Percentiles rank a stretch among this genome's conserved stretches.
Evolutionary conservation across 495 filamentous ascomycete species (phyloP).

Genomic region (Eremomyces bilateralis): DNA sequence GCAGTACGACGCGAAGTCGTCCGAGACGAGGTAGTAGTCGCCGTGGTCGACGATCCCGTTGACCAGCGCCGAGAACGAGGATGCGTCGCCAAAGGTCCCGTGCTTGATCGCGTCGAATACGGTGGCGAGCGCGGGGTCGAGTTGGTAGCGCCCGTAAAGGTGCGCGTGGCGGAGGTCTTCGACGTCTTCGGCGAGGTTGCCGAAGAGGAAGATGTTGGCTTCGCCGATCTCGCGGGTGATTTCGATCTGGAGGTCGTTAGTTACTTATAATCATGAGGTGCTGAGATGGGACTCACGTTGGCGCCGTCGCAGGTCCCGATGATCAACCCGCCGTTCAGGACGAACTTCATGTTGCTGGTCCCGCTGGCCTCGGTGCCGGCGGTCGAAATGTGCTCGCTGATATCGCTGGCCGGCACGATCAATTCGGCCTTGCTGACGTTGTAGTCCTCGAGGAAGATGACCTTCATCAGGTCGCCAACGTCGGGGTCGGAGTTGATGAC

Average conservation of each 20-base stretch:
- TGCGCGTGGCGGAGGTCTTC: constrained; percentile 88
- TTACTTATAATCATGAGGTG: neutral
- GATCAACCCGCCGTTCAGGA: constrained; percentile 86
- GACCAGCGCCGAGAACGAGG: constrained; percentile 57
- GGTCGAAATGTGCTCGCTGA: constrained; percentile 97
- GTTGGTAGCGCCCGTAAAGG: constrained; percentile 51
- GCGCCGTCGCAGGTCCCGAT: constrained; percentile 97
- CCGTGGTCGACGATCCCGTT: constrained; percentile 74
- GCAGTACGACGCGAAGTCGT: constrained; percentile 88
- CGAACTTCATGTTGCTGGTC: constrained; percentile 93
- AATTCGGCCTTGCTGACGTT: constrained; percentile 98
- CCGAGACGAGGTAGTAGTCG: constrained; percentile 91
- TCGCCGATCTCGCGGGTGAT: constrained; percentile 95
- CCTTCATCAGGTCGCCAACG: constrained; percentile 84
- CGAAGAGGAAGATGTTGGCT: constrained; percentile 95
- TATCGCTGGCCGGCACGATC: constrained; percentile 80
- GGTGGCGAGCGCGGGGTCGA: constrained; percentile 51
- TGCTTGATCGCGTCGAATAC: constrained; percentile 69
- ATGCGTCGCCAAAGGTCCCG: constrained; percentile 55
- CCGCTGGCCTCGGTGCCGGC: constrained; percentile 68
- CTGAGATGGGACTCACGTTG: constrained; percentile 49
- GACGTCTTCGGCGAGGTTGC: constrained; percentile 87
- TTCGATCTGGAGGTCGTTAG: constrained; percentile 42
- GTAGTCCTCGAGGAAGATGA: constrained; percentile 94
- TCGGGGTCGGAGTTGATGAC: constrained; percentile 85